Conservation (phyloP, 768 basidiomycete genomes). For the Rhodotorula graminis region DNA sequence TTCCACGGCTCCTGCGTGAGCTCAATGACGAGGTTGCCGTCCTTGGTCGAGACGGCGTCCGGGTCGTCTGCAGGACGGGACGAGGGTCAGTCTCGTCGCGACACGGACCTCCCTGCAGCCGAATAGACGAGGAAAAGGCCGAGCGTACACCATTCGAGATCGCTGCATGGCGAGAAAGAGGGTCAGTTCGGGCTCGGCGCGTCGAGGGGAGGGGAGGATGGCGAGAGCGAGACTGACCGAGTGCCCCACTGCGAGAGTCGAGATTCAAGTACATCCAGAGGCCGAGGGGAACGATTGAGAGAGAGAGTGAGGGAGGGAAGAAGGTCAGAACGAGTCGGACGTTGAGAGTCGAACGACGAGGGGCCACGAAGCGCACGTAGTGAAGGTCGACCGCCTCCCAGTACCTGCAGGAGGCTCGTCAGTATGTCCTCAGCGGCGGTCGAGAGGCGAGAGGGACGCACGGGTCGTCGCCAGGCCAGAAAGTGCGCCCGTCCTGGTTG, state of each 20-base stretch:
- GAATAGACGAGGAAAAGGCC: neutral
- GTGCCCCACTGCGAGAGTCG: neutral
- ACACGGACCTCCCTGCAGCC: too few relatives aligned
- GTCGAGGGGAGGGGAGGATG: too few relatives aligned
- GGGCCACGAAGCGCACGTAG: constrained; percentile 36
- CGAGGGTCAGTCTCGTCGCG: too few relatives aligned
- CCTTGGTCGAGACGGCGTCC: constrained; percentile 46
- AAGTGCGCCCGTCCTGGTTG: constrained; percentile 66
- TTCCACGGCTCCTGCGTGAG: constrained; percentile 24
- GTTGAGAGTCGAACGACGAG: too few relatives aligned
- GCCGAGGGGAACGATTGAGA: too few relatives aligned
- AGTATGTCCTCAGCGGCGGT: neutral
- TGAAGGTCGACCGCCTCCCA: constrained; percentile 52
- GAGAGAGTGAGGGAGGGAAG: neutral
- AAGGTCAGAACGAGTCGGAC: constrained; percentile 25
- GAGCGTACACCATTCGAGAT: neutral
- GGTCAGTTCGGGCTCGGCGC: too few relatives aligned
- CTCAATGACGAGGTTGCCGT: constrained; percentile 44
- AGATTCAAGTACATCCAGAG: too few relatives aligned
- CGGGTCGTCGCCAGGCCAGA: constrained; percentile 52
- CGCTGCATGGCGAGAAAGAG: neutral
- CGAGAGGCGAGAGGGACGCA: neutral
- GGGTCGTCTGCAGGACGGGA: constrained; percentile 45
- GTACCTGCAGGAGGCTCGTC: constrained; percentile 43
- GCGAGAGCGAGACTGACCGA: too few relatives aligned